Percentiles rank a stretch among this genome's conserved stretches.
These are phyloP conservation scores for Logfia minima DNA, from an alignment of 129 eudicot genomes.

Conservation along the genomic window DNA sequence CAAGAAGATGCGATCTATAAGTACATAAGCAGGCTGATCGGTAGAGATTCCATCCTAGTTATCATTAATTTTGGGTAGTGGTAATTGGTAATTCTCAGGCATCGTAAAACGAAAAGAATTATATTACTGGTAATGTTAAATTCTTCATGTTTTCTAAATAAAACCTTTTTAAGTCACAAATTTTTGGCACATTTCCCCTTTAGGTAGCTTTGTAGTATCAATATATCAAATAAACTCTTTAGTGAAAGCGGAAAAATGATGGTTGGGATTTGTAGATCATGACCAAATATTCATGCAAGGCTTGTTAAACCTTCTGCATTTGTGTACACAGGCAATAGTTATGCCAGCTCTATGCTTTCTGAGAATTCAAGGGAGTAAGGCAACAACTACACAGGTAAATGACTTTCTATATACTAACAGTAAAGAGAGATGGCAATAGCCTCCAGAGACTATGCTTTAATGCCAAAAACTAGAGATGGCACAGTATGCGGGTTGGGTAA, in stretches of 20 bases:
- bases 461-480: too few species aligned
- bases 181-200: background rate
- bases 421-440: background rate
- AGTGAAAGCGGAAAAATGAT: background rate
- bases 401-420: background rate
- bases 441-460: background rate
- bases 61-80: background rate
- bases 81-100: background rate
- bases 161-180: background rate
- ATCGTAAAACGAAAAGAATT: background rate
- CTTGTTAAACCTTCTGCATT: background rate
- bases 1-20: too few species aligned
- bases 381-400: slow-evolving; percentile 68
- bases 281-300: background rate
- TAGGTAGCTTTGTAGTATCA: slow-evolving; percentile 5
- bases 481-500: background rate
- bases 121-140: background rate
- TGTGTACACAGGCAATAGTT: slow-evolving; percentile 55
- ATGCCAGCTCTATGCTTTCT: slow-evolving; percentile 78
- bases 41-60: background rate
- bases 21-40: too few species aligned
- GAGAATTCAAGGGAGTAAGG: slow-evolving; percentile 60
- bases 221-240: background rate
- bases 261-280: background rate
- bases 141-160: background rate